phyloP scores from a whole-genome alignment of 1,139 yeast genomes.

The Sugiyamaella xylanicola region DNA sequence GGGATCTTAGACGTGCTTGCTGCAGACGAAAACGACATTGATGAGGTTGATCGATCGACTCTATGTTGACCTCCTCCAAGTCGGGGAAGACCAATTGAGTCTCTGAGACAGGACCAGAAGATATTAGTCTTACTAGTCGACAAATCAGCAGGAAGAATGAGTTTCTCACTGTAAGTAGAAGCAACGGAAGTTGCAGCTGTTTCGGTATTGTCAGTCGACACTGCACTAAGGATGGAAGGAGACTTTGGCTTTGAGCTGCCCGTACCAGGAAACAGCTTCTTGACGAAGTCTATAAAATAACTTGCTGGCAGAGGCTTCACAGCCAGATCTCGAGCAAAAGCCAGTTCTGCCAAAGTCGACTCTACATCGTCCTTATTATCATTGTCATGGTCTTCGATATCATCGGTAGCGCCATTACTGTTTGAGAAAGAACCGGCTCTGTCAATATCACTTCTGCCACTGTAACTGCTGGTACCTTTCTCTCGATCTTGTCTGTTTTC shows the following conservation, averaged over 20 bases:
- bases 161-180: background rate
- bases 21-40: background rate
- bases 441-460: no score
- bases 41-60: background rate
- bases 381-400: background rate
- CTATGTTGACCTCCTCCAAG: background rate
- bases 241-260: background rate
- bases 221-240: background rate
- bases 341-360: constrained; percentile 13
- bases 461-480: no score
- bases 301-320: constrained; percentile 2
- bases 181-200: background rate
- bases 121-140: background rate
- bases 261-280: background rate
- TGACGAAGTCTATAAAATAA: background rate
- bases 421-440: no score
- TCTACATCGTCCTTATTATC: background rate
- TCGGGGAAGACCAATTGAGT: background rate
- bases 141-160: constrained; percentile 6
- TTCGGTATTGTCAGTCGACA: background rate
- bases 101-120: background rate
- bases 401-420: background rate
- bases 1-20: background rate
- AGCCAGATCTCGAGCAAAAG: constrained; percentile 1
- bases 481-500: background rate